Evolutionary conservation across 1,284 basidiomycete genomes (phyloP).

Genomic region (Heterobasidion parviporum): DNA sequence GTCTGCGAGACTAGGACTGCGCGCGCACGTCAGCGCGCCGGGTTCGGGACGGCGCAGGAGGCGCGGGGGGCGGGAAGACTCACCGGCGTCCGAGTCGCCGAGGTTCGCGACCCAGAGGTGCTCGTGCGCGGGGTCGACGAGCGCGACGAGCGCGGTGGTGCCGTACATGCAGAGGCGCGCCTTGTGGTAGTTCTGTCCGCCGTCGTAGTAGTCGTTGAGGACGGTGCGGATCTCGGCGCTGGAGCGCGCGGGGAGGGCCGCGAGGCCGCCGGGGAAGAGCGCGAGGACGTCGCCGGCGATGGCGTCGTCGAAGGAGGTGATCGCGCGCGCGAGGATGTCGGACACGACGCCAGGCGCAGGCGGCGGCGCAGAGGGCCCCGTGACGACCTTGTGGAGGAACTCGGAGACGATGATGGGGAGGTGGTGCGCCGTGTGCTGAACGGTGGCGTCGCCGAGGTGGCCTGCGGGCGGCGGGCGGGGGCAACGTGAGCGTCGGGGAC

Average conservation of each 20-base stretch:
- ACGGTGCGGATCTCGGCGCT: constrained; percentile 46
- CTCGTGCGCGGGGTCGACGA: constrained; percentile 55
- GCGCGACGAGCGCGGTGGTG: constrained; percentile 60
- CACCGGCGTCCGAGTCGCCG: constrained; percentile 66
- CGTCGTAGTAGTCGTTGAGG: constrained; percentile 52
- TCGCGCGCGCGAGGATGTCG: constrained; percentile 44
- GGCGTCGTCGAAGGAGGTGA: constrained; percentile 56
- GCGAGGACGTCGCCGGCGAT: constrained; percentile 57
- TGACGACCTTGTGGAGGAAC: constrained; percentile 35
- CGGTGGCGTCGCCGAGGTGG: constrained; percentile 61
- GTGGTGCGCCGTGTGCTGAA: constrained; percentile 57
- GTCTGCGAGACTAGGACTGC: constrained; percentile 45
- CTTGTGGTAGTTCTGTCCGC: constrained; percentile 54
- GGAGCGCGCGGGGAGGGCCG: constrained; percentile 36
- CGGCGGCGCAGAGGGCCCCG: constrained; percentile 11
- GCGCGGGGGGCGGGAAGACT: neutral
- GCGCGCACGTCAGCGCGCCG: neutral
- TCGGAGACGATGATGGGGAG: constrained; percentile 59
- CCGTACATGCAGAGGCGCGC: constrained; percentile 65
- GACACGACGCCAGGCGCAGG: constrained; percentile 39
- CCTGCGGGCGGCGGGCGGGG: constrained; percentile 25
- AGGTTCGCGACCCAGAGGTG: constrained; percentile 68
- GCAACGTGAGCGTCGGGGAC: neutral
- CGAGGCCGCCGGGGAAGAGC: constrained; percentile 50
- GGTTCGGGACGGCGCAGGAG: constrained; percentile 1